These are phyloP conservation scores for Lipomyces orientalis DNA, from an alignment of 805 yeast species.

Conservation along the genomic window DNA sequence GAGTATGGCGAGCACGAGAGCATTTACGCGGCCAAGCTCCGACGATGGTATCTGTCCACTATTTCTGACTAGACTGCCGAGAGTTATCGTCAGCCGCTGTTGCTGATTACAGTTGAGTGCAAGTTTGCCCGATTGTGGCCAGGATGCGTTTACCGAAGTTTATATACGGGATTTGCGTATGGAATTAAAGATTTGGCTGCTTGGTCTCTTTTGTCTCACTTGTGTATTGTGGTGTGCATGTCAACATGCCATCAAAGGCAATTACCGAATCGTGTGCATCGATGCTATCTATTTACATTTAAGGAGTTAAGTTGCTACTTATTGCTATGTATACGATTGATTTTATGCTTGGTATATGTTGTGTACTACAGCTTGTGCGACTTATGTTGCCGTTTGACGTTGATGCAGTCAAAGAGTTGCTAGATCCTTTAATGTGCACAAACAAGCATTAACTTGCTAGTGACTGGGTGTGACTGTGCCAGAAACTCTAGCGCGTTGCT, in stretches of 20 bases:
- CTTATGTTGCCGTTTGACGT: not conserved
- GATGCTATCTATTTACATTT: not conserved
- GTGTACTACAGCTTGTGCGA: not conserved
- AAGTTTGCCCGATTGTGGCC: not conserved
- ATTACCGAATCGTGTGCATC: not conserved
- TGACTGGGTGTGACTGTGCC: not conserved
- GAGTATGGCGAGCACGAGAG: constrained; percentile 27
- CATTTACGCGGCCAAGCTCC: constrained; percentile 12
- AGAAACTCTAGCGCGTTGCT: no score
- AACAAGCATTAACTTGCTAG: not conserved
- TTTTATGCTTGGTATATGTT: not conserved
- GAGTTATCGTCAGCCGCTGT: not conserved
- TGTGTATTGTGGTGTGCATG: not conserved
- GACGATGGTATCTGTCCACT: constrained; percentile 16
- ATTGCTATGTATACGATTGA: not conserved
- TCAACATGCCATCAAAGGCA: not conserved
- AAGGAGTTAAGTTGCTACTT: not conserved
- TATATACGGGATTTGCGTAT: not conserved
- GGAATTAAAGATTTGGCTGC: not conserved
- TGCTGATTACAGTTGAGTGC: not conserved
- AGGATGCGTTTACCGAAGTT: not conserved
- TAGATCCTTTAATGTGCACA: not conserved
- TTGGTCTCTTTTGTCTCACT: not conserved
- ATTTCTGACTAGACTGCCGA: not conserved
- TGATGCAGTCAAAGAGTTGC: not conserved